Evolutionary conservation across 2,329 filamentous ascomycete genomes (phyloP).

Genomic region (Botryotinia globosa): DNA sequence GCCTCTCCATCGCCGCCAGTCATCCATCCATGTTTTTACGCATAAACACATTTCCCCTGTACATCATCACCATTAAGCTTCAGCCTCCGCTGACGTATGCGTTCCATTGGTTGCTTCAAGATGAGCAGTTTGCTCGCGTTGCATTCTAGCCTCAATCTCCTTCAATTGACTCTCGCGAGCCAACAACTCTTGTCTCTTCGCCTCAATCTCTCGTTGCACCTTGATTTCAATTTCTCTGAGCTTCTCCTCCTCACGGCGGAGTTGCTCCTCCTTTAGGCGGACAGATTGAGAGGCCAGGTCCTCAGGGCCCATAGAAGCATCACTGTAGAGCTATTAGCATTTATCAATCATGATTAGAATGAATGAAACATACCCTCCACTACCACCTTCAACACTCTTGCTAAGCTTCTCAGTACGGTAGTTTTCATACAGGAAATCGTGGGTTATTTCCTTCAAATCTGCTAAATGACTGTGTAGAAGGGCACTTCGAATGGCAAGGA

Average conservation of each 20-base stretch:
- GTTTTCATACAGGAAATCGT: constrained; percentile 99
- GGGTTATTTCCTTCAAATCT: constrained; percentile 98
- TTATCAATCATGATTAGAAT: constrained; percentile 36
- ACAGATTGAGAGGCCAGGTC: constrained; percentile 96
- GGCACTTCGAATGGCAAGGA: constrained; percentile 93
- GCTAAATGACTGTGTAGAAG: constrained; percentile 97
- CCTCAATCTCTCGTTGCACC: constrained; percentile 99
- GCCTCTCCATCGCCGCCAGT: constrained; percentile 23
- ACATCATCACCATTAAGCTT: constrained; percentile 28
- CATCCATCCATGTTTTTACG: constrained; percentile 24
- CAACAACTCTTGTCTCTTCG: constrained; percentile 97
- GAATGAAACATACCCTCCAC: constrained; percentile 69
- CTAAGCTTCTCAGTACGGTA: constrained; percentile 99
- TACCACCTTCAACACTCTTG: constrained; percentile 95
- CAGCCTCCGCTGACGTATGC: constrained; percentile 26
- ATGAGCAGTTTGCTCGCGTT: constrained; percentile 68
- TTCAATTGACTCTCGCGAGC: constrained; percentile 97
- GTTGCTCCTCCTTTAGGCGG: constrained; percentile 98
- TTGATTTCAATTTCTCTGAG: constrained; percentile 98
- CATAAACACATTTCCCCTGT: constrained; percentile 21
- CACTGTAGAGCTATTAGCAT: constrained; percentile 45
- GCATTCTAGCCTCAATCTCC: constrained; percentile 98
- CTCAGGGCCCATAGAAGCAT: constrained; percentile 95
- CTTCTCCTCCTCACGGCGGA: constrained; percentile 99
- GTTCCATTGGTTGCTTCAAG: constrained; percentile 40